A percentile compares a stretch with the other conserved stretches of the same genome.
Conservation (phyloP, 2,329 filamentous ascomycete species). For the Xylaria sp. region DNA sequence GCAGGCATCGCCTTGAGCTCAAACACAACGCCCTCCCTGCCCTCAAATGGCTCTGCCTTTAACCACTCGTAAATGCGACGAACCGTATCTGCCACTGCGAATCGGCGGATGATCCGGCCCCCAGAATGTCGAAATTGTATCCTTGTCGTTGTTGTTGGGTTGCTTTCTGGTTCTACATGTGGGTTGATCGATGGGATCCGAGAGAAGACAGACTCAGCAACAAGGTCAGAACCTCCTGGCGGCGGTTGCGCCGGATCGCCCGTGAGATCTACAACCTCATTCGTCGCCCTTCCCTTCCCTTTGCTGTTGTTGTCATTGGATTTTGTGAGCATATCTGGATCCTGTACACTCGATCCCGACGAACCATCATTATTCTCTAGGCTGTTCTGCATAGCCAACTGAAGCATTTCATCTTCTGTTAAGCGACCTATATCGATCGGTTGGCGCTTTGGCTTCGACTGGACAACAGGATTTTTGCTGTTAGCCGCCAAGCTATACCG, state of each 20-base stretch:
- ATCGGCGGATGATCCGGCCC: conserved; percentile 86
- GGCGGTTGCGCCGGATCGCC: conserved; percentile 28
- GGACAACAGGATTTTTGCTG: conserved; percentile 91
- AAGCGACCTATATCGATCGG: conserved; percentile 81
- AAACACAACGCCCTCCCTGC: conserved; percentile 78
- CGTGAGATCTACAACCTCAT: conserved; percentile 30
- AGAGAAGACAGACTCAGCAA: conserved; percentile 60
- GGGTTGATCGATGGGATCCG: conserved; percentile 73
- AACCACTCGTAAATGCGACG: conserved; percentile 93
- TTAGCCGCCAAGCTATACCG: conserved; percentile 87
- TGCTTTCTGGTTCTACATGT: conserved; percentile 77
- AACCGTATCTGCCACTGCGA: conserved; percentile 76
- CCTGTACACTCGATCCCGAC: conserved; percentile 63
- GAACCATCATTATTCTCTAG: conserved; percentile 61
- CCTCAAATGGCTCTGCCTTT: conserved; percentile 83
- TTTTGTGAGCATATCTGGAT: conserved; percentile 89
- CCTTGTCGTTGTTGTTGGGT: conserved; percentile 75
- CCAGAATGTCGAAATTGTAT: conserved; percentile 91
- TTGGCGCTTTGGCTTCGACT: conserved; percentile 73
- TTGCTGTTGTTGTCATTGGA: conserved; percentile 57
- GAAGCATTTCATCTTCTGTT: conserved; percentile 97
- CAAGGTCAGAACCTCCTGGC: conserved; percentile 5
- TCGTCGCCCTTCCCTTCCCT: conserved; percentile 57
- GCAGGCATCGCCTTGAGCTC: conserved; percentile 82
- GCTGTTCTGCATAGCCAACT: conserved; percentile 91